Percentiles rank a stretch among this genome's conserved stretches.
phyloP scores from a whole-genome alignment of 78 protist species.

The Polysphondylium violaceum region DNA sequence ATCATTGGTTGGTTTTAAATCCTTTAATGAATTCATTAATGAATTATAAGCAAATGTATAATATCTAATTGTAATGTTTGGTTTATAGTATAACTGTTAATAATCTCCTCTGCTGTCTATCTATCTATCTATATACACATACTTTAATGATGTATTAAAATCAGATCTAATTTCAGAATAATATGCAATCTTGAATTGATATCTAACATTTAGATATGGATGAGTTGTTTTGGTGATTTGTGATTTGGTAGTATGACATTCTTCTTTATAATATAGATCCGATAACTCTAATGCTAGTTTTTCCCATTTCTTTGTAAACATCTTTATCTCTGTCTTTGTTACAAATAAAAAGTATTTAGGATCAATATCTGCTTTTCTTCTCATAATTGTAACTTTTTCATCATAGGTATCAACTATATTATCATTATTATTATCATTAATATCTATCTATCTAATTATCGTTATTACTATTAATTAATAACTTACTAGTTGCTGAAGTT shows the following conservation, averaged over 20 bases:
- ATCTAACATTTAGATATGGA: conserved; percentile 58
- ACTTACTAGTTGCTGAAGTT: conserved; percentile 17
- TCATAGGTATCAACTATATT: conserved; percentile 21
- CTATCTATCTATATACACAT: not conserved
- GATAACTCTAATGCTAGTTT: conserved; percentile 68
- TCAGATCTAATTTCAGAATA: conserved; percentile 69
- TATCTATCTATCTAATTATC: too few species aligned
- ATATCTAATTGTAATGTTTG: not conserved
- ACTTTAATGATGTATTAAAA: conserved; percentile 49
- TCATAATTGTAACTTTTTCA: conserved; percentile 26
- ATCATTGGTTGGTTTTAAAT: conserved; percentile 51
- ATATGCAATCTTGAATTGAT: conserved; percentile 79
- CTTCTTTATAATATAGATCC: conserved; percentile 60
- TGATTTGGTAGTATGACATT: conserved; percentile 35
- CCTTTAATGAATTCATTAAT: conserved; percentile 44
- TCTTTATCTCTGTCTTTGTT: conserved; percentile 47
- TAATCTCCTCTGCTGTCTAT: not conserved
- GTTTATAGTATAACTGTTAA: not conserved
- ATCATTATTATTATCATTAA: not conserved
- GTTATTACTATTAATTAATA: not conserved
- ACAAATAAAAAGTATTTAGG: conserved; percentile 72
- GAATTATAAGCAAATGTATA: conserved; percentile 71
- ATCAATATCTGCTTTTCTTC: conserved; percentile 66
- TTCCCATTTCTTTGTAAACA: conserved; percentile 66
- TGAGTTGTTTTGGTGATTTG: conserved; percentile 64